These are phyloP conservation scores for Trichoderma cornu-damae DNA, from an alignment of 2,329 filamentous ascomycete species.

Conservation along the genomic window DNA sequence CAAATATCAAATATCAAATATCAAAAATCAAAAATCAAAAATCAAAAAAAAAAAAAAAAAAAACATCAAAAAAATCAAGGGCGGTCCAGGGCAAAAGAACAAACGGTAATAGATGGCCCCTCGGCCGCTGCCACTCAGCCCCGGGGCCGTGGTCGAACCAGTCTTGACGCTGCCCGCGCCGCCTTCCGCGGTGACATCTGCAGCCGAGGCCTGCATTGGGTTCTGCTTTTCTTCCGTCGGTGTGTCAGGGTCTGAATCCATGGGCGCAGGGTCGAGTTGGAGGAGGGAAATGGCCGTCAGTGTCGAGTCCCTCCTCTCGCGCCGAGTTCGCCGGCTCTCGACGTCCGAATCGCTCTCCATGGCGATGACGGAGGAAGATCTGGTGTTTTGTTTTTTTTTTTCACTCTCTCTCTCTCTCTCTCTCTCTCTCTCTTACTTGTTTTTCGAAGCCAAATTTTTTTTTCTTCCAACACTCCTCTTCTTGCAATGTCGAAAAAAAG, in stretches of 20 bases:
- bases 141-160: conserved; percentile 44
- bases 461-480: too few relatives aligned
- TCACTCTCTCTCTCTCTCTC: neutral
- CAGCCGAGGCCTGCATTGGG: conserved; percentile 24
- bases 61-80: neutral
- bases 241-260: conserved; percentile 48
- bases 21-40: too few relatives aligned
- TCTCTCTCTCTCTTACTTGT: neutral
- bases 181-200: conserved; percentile 28
- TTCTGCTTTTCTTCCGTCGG: conserved; percentile 9
- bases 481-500: too few relatives aligned
- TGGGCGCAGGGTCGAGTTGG: conserved; percentile 77
- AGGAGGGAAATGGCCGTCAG: conserved; percentile 62
- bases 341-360: conserved; percentile 16
- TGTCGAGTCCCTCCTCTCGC: conserved; percentile 39
- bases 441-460: neutral
- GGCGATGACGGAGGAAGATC: neutral
- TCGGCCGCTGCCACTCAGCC: conserved; percentile 56
- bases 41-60: neutral
- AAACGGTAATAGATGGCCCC: conserved; percentile 71
- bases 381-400: neutral
- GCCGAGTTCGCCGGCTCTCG: conserved; percentile 11
- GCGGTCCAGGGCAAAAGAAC: conserved; percentile 28
- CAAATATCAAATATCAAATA: too few relatives aligned
- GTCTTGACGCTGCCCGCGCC: conserved; percentile 33